Evolutionary conservation across 768 basidiomycete genomes (phyloP), one percentile per base, ranked within the genome.

Genomic region (Lactarius pseudohatsudake): DNA sequence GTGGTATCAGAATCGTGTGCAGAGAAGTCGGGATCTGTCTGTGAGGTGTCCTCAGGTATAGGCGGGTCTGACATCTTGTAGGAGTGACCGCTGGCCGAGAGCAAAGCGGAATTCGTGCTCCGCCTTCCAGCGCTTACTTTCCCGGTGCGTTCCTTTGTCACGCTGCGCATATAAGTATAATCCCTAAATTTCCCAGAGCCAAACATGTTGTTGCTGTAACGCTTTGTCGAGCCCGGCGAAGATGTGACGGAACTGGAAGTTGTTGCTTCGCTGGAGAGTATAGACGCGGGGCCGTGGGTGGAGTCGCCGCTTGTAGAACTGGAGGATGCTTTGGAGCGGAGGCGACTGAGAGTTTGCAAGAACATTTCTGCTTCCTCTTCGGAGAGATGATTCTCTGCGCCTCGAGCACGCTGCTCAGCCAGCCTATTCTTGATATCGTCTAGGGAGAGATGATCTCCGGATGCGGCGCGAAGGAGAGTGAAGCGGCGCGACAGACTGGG

Each of bases 291-390:
- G n/a, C 47, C 41, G 26, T 55, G 32, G 45, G 47, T 36, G 3
- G 70, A 64, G 40, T 71, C 62, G 72, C 67, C 59, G 74, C 75
- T 67, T 66, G 72, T 43, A 60, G 72, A 40, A 55, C 70, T 57
- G 28, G 61, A 30, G 47, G 69, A 68, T 62, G 74, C 75, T 71
- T 75, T 78, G n/a, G 77, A 74, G 66, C 80, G 82, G n/a, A 84
- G 75, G 64, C 79, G 75, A 61, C 85, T 85, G 64, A 94, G 79
- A 16, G 86, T 87, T 78, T 90, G 87, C 66, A 94, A 77, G 67
- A 94, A 81, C 86, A 94, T 91, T 64, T 89, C 88, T 78, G 92
- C 90, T 74, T 94, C 92, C 72, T 87, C 89, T 77, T 92, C 90
- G 61, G 89, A 83, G 59, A 94, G 85, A 63, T 86, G 86, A 71